Percentiles rank a stretch among this genome's conserved stretches.
Conservation (phyloP, 805 yeast species). For the Candida broadrunensis region DNA sequence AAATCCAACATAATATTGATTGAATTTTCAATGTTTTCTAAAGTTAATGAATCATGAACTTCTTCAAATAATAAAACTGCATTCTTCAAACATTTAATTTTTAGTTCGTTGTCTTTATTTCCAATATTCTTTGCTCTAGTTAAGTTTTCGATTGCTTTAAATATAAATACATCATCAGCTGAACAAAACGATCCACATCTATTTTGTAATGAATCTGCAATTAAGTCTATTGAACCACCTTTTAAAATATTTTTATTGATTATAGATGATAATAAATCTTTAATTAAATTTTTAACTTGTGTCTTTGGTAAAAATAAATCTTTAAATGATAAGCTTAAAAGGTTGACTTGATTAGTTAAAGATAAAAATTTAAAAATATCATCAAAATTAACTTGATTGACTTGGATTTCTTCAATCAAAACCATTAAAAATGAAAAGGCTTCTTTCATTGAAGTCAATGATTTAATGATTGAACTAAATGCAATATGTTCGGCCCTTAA, state of each 20-base stretch:
- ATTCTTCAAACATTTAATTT: slow-evolving; percentile 61
- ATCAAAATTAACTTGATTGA: slow-evolving; percentile 43
- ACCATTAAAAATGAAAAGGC: slow-evolving; percentile 86
- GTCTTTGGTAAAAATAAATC: slow-evolving; percentile 74
- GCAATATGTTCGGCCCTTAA: slow-evolving; percentile 91
- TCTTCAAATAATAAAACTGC: slow-evolving; percentile 76
- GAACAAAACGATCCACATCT: slow-evolving; percentile 95
- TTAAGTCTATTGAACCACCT: slow-evolving; percentile 91
- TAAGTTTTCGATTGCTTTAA: slow-evolving; percentile 89
- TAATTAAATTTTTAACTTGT: slow-evolving; percentile 61
- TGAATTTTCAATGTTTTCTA: slow-evolving; percentile 80
- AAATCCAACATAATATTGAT: slow-evolving; percentile 73
- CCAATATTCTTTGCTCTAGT: slow-evolving; percentile 82
- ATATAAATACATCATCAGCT: slow-evolving; percentile 86
- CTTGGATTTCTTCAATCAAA: slow-evolving; percentile 66
- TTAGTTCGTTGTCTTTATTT: slow-evolving; percentile 64
- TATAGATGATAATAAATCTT: slow-evolving; percentile 83
- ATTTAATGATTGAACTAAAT: slow-evolving; percentile 69
- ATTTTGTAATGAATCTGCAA: slow-evolving; percentile 84
- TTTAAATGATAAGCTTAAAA: slow-evolving; percentile 65
- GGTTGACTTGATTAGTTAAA: slow-evolving; percentile 61
- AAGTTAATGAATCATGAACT: slow-evolving; percentile 72
- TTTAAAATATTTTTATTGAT: slow-evolving; percentile 84
- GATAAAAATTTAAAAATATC: slow-evolving; percentile 71
- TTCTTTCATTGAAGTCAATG: slow-evolving; percentile 78